Conservation (phyloP, 73 alveolate species). For the Breviolum minutum region DNA sequence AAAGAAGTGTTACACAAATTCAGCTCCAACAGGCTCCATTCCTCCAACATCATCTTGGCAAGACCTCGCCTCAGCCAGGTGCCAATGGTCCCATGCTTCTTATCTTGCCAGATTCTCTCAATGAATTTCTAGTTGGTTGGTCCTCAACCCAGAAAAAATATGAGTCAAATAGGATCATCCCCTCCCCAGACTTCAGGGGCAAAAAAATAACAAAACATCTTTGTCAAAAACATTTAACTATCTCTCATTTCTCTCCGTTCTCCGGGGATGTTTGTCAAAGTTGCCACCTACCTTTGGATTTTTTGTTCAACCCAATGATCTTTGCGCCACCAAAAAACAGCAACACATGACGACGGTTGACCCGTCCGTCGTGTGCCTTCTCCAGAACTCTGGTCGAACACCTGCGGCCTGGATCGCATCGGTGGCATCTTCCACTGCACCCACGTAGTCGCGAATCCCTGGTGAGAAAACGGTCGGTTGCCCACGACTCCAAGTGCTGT, state of each 20-base stretch:
- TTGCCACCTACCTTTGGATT: too few species aligned
- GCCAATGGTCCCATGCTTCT: neutral
- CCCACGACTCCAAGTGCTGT: neutral
- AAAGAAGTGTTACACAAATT: too few species aligned
- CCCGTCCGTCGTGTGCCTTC: too few species aligned
- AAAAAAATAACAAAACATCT: too few species aligned
- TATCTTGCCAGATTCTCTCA: neutral
- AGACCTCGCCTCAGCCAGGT: conserved; percentile 18
- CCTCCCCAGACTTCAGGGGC: too few species aligned
- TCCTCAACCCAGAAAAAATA: too few species aligned
- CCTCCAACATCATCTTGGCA: conserved; percentile 55
- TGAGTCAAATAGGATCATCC: too few species aligned
- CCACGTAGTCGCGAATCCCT: conserved; percentile 53
- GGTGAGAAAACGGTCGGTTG: neutral
- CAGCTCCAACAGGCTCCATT: neutral
- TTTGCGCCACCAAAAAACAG: neutral
- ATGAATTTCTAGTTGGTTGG: too few species aligned
- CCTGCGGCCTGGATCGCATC: conserved; percentile 15
- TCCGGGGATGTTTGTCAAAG: too few species aligned
- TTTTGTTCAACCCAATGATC: neutral
- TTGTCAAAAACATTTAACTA: too few species aligned
- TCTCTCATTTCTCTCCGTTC: too few species aligned
- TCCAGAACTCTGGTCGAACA: conserved; percentile 34
- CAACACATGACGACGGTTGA: too few species aligned
- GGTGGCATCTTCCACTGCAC: conserved; percentile 44